phyloP scores from a whole-genome alignment of 345 rosid genomes.

The Psidium guajava region DNA sequence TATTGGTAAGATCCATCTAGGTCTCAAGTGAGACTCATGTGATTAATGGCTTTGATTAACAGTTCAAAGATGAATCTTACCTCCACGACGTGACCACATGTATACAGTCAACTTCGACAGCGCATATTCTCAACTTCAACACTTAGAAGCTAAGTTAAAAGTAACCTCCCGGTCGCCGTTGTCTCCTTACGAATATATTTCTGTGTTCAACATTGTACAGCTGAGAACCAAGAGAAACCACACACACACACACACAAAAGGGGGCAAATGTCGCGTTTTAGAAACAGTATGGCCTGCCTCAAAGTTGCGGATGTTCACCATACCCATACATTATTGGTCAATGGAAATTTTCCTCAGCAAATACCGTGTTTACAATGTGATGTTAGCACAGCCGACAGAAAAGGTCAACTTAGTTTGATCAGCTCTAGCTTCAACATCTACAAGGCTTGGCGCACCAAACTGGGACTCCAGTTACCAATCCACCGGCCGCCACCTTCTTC shows the following conservation, averaged over 20 bases:
- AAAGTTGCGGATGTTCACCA: background rate
- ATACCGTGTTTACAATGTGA: background rate
- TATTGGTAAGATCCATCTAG: background rate
- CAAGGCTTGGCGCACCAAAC: slow-evolving; percentile 15
- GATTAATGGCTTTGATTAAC: background rate
- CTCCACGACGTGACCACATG: background rate
- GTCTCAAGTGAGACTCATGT: background rate
- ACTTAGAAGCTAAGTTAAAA: background rate
- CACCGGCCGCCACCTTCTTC: slow-evolving; percentile 2
- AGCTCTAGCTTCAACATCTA: background rate
- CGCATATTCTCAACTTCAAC: background rate
- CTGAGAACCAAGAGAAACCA: background rate
- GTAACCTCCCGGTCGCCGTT: background rate
- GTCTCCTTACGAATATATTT: background rate
- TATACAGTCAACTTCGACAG: background rate
- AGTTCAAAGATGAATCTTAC: background rate
- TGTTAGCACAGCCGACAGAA: background rate
- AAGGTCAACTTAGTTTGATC: background rate
- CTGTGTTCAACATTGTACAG: background rate
- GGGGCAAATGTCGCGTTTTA: background rate
- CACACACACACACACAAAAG: too few relatives aligned
- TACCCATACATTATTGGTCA: background rate
- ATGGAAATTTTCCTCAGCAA: background rate
- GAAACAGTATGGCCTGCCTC: background rate
- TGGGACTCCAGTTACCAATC: slow-evolving; percentile 33